Base-by-base conservation (phyloP, 2,329 filamentous ascomycete genomes). In the Talaromyces sp. region DNA sequence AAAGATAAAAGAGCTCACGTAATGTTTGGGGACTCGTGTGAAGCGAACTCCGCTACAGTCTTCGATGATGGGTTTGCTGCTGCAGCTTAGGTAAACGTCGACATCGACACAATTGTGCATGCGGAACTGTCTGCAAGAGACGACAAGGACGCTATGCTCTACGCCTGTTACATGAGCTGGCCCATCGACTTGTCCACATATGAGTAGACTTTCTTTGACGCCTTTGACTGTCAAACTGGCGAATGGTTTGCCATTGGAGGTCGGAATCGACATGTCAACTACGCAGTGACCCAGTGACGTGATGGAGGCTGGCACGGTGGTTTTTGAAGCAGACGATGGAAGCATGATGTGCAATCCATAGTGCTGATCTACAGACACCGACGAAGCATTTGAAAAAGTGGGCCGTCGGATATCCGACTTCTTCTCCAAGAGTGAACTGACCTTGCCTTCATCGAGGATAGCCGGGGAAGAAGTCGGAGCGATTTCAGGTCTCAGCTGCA, bases 11-110 rank as follows among this genome's bases (percentile, higher is more conserved):
- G 24, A 12, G 80, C 87, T 77, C 77, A 92, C 88, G 77, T 90
- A 92, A 62, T 74, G 75, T 24, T 77, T 74, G 0, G 92, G 92
- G 29, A 96, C 78, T 12, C 87, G 87, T 19, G 90, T 88, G 74
- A 99, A 97, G 11, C 88, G 83, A 70, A 99, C 84, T 14, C 81
- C 82, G 26, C 77, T 82, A 72, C 93, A 97, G 65, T 94, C 88
- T 74, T 99, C 94, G 64, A 99, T 96, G 67, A 99, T 97, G 0
- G 94, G 94, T 63, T 92, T 86, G 68, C 90, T 94, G 1, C 81
- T 80, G 70, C 90, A 92, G 65, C 88, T 84, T 61, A 99, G 79
- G 72, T 97, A 97, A 11, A 99, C 82, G 65, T 91, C 86, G 38
- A 95, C 89, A 62, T 92, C 84, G 51, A 79, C 81, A 70, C 91